Conservation (phyloP, 2,329 filamentous ascomycete genomes). For the Metarhizium humberi region DNA sequence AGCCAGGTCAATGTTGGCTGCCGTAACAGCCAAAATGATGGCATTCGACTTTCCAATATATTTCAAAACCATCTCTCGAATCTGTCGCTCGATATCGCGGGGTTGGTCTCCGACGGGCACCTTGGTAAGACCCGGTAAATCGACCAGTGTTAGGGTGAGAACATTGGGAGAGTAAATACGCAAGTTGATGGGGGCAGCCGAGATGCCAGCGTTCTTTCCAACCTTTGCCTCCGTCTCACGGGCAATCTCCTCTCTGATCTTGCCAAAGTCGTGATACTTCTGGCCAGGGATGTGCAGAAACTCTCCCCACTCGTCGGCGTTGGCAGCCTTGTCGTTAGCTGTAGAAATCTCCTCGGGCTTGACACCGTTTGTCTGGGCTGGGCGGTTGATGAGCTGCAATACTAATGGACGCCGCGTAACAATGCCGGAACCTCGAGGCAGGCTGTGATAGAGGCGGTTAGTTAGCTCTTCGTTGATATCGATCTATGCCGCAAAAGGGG, state of each 20-base stretch:
- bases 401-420: conserved; percentile 93
- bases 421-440: conserved; percentile 95
- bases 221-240: conserved; percentile 96
- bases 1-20: conserved; percentile 94
- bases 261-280: conserved; percentile 97
- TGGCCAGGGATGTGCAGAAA: conserved; percentile 96
- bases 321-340: conserved; percentile 76
- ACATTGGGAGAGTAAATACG: conserved; percentile 98
- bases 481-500: background rate
- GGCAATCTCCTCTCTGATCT: conserved; percentile 95
- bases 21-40: conserved; percentile 92
- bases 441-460: conserved; percentile 38
- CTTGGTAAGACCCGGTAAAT: conserved; percentile 92
- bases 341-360: conserved; percentile 54
- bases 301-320: conserved; percentile 95
- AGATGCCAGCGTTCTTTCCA: conserved; percentile 92
- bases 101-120: conserved; percentile 95
- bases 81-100: conserved; percentile 92
- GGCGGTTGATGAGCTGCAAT: conserved; percentile 93
- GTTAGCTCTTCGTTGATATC: background rate
- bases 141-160: conserved; percentile 89
- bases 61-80: conserved; percentile 95
- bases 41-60: conserved; percentile 98
- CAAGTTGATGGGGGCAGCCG: conserved; percentile 91
- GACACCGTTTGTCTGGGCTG: conserved; percentile 65